phyloP scores from a whole-genome alignment of 345 rosid genomes.

The Theobroma cacao region DNA sequence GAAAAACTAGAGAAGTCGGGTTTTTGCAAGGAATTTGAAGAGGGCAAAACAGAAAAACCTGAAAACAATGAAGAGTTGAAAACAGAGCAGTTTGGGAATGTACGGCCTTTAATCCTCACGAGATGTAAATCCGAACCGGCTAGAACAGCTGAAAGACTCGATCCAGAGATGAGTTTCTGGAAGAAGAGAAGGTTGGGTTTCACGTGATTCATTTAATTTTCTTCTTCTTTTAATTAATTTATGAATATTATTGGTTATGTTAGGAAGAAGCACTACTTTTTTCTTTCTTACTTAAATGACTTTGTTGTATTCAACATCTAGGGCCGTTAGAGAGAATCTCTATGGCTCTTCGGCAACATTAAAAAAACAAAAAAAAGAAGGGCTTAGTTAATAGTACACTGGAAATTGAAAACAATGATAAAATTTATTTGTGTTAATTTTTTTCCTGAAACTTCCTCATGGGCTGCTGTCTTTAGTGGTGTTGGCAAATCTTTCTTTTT shows the following conservation, averaged over 20 bases:
- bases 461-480: constrained; percentile 22
- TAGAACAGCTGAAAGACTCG: constrained; percentile 54
- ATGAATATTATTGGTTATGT: constrained; percentile 9
- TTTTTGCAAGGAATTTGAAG: constrained; percentile 24
- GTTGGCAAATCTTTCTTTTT: not conserved
- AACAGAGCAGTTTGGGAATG: constrained; percentile 22
- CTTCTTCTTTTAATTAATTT: not conserved
- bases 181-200: constrained; percentile 62
- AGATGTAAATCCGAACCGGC: constrained; percentile 93
- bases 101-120: constrained; percentile 44
- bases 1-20: constrained; percentile 24
- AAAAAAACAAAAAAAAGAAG: not conserved
- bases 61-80: constrained; percentile 14
- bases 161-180: constrained; percentile 42
- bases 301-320: constrained; percentile 14
- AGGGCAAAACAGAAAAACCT: constrained; percentile 20
- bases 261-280: not conserved
- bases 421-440: constrained; percentile 3
- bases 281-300: constrained; percentile 9
- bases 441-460: constrained; percentile 1
- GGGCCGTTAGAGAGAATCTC: constrained; percentile 48
- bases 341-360: constrained; percentile 25
- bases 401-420: constrained; percentile 20
- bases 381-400: constrained; percentile 15
- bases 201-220: constrained; percentile 35